Base-by-base conservation (phyloP, 129 eudicot species). In the Rutidosis leptorrhynchoides region DNA sequence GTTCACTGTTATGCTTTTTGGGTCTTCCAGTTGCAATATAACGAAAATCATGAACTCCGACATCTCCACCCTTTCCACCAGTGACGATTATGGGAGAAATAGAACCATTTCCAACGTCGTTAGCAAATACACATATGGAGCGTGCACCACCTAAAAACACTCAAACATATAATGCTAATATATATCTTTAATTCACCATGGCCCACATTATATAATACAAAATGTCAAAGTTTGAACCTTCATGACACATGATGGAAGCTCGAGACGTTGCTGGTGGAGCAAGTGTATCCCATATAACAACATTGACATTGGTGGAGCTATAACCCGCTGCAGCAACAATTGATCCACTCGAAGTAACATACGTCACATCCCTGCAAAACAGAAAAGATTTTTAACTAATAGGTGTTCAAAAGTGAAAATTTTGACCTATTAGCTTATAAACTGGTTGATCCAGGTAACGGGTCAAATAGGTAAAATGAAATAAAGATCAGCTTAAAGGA, bases 221-320 rank as follows among this genome's bases (percentile, higher is more conserved):
- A 62, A 32, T 61, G 54, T 28, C 32, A 32, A 58, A 66, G 29
- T 25, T 7, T 64, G 37, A 75, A 94, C 99, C 99, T 94, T 94
- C 99, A 79, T 94, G 99, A 74, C 99, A 94, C 97, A 94, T 89
- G 69, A 94, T 90, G 67, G 99, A 86, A 64, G 99, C 99, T 67
- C 85, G 95, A 51, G 97, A 94, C 19, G 95, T 86, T 8, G 93
- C 62, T 42, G 93, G 89, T 25, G 99, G 99, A 51, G 99, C 99
- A 66, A 94, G 92, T 58, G 99, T 94, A 69, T 94, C 99, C 97
- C 99, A 94, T 61, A 94, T 67, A 63, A 94, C 99, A 33, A 94
- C 99, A 74, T 94, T 94, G 35, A 89, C 80, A 28, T 92, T 92
- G 75, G 73, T 81, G 40, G 99, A 89, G 70, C 97, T 86, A 78